phyloP scores from a whole-genome alignment of 805 yeast species.

The Nakazawaea ambrosiae region DNA sequence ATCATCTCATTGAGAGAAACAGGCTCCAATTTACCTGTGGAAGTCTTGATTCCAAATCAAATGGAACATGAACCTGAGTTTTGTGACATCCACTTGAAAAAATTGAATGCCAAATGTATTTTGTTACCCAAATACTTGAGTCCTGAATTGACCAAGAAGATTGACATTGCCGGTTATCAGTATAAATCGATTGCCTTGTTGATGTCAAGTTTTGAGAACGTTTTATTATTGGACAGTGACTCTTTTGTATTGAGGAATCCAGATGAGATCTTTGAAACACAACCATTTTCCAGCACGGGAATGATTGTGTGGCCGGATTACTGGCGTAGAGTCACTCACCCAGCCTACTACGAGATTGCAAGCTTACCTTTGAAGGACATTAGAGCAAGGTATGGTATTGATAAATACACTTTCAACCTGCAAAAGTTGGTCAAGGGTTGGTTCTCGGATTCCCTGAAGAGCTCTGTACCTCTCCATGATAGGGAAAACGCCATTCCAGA shows the following conservation, averaged over 20 bases:
- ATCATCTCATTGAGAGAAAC: conserved; percentile 37
- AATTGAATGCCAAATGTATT: conserved; percentile 33
- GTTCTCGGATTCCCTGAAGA: conserved; percentile 14
- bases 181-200: conserved; percentile 31
- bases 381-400: conserved; percentile 26
- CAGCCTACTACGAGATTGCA: conserved; percentile 52
- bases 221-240: conserved; percentile 39
- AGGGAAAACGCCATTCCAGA: conserved; percentile 55
- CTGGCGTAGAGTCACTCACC: conserved; percentile 60
- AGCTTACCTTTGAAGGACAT: conserved; percentile 26
- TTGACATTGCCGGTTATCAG: conserved; percentile 25
- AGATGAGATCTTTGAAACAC: conserved; percentile 38
- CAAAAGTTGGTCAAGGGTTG: background rate
- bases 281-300: conserved; percentile 36
- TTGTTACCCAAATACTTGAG: conserved; percentile 31
- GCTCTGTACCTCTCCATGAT: conserved; percentile 45
- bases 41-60: conserved; percentile 31
- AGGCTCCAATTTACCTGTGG: conserved; percentile 40
- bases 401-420: conserved; percentile 9
- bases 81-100: conserved; percentile 32
- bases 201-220: conserved; percentile 40
- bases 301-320: conserved; percentile 63
- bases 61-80: conserved; percentile 30
- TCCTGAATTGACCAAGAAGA: conserved; percentile 17
- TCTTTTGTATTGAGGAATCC: conserved; percentile 48